A percentile compares a stretch with the other conserved stretches of the same genome.
Conservation (phyloP, 2,329 filamentous ascomycete genomes). For the Nannizzia gypsea region DNA sequence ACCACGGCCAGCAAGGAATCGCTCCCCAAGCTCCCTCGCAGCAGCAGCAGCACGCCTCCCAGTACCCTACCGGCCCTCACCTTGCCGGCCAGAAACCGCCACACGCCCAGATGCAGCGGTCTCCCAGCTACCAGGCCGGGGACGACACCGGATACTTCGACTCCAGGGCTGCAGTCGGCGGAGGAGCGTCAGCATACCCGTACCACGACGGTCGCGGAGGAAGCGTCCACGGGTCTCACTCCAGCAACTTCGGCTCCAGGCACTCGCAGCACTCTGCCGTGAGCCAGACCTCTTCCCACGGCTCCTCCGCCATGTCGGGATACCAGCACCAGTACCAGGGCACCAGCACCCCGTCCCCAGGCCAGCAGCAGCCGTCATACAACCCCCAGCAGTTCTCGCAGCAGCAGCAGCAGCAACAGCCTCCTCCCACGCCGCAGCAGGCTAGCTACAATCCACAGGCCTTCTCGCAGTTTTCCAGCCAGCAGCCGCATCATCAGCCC, state of each 20-base stretch:
- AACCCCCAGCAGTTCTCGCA: constrained; percentile 52
- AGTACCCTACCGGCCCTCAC: constrained; percentile 31
- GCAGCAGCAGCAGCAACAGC: constrained; percentile 7
- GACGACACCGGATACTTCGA: constrained; percentile 53
- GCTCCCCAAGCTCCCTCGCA: constrained; percentile 17
- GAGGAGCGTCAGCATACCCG: constrained; percentile 21
- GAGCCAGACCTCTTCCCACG: constrained; percentile 33
- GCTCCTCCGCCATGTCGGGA: constrained; percentile 29
- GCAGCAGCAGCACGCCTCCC: constrained; percentile 13
- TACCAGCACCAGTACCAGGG: constrained; percentile 45
- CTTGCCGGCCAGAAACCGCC: constrained; percentile 28
- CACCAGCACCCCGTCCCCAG: constrained; percentile 26
- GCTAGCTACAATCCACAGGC: constrained; percentile 60
- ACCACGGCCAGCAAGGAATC: constrained; percentile 14
- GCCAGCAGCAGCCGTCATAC: constrained; percentile 38
- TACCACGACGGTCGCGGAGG: constrained; percentile 26
- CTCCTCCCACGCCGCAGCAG: constrained; percentile 35
- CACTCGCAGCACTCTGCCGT: constrained; percentile 29
- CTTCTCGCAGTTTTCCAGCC: constrained; percentile 33
- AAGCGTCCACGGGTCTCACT: constrained; percentile 23
- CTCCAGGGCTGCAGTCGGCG: constrained; percentile 14
- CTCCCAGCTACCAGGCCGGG: constrained; percentile 63
- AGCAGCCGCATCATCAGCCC: constrained; percentile 19
- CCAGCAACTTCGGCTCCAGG: constrained; percentile 22
- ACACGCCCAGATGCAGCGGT: constrained; percentile 39